phyloP scores from a whole-genome alignment of 192 early-diverging fungal genomes.

The Jimgerdemannia lactiflua region DNA sequence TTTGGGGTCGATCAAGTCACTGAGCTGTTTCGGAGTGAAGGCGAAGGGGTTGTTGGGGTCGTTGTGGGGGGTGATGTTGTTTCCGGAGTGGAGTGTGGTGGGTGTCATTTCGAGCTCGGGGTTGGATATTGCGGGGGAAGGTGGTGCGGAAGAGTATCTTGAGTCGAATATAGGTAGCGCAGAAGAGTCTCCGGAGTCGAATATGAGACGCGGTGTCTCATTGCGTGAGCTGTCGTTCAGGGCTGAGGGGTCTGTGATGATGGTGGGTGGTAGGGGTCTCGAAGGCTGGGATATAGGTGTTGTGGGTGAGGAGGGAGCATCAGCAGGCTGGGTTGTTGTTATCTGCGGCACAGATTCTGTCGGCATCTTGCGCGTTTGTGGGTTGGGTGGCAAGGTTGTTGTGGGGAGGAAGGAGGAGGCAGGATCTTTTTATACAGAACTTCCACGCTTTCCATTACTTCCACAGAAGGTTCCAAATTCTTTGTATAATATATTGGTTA shows the following conservation, averaged over 20 bases:
- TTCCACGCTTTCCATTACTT: no score
- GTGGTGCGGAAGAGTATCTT: background rate
- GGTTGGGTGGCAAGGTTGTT: no score
- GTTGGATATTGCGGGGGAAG: background rate
- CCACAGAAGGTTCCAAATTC: no score
- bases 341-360: no score
- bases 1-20: slow-evolving; percentile 57
- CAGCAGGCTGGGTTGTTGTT: no score
- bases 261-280: slow-evolving; percentile 9
- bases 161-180: background rate
- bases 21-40: slow-evolving; percentile 48
- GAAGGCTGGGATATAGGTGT: background rate
- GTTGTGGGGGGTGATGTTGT: slow-evolving; percentile 24
- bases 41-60: slow-evolving; percentile 46
- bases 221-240: slow-evolving; percentile 5
- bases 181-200: background rate
- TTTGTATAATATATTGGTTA: no score
- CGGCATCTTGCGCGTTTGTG: no score
- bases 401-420: no score
- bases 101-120: background rate
- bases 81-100: slow-evolving; percentile 6
- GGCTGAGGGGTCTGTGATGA: slow-evolving; percentile 20
- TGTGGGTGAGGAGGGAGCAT: background rate
- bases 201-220: background rate
- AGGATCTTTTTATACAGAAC: no score